phyloP scores from a whole-genome alignment of 805 yeast species.

The Suhomyces sp. region DNA sequence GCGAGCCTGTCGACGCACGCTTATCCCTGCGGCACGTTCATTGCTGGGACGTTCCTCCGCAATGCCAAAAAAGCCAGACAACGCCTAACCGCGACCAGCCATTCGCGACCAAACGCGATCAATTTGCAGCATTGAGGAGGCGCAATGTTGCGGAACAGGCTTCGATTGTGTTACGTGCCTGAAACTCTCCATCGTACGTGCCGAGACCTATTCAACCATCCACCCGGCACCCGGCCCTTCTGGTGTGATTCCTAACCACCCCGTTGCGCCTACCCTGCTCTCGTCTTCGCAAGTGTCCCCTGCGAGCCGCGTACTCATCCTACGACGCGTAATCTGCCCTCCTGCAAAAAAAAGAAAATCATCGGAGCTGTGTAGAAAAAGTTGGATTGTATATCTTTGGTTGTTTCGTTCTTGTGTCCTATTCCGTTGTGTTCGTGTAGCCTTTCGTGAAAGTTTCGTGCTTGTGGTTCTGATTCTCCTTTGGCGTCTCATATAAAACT shows the following conservation, averaged over 20 bases:
- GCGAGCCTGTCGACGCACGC: background rate
- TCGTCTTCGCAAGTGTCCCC: background rate
- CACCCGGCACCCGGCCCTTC: background rate
- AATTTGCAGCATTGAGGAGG: background rate
- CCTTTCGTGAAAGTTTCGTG: background rate
- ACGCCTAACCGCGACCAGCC: background rate
- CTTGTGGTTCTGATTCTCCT: slow-evolving; percentile 2
- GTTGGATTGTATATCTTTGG: background rate
- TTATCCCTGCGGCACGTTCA: background rate
- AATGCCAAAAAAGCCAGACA: background rate
- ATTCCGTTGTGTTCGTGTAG: background rate
- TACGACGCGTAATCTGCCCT: slow-evolving; percentile 1
- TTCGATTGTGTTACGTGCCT: background rate
- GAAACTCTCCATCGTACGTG: background rate
- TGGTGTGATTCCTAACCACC: background rate
- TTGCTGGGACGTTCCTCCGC: background rate
- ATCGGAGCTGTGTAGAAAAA: background rate
- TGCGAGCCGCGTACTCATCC: background rate
- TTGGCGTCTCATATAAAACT: slow-evolving; percentile 5
- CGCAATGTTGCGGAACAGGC: background rate
- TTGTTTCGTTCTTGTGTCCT: slow-evolving; percentile 1
- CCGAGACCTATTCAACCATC: background rate
- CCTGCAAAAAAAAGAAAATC: slow-evolving; percentile 1
- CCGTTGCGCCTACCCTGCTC: background rate
- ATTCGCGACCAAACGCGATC: background rate